Evolutionary conservation across 257 asterid genomes (phyloP), one percentile per base, ranked within the genome.

Genomic region (Solanum virginianum): DNA sequence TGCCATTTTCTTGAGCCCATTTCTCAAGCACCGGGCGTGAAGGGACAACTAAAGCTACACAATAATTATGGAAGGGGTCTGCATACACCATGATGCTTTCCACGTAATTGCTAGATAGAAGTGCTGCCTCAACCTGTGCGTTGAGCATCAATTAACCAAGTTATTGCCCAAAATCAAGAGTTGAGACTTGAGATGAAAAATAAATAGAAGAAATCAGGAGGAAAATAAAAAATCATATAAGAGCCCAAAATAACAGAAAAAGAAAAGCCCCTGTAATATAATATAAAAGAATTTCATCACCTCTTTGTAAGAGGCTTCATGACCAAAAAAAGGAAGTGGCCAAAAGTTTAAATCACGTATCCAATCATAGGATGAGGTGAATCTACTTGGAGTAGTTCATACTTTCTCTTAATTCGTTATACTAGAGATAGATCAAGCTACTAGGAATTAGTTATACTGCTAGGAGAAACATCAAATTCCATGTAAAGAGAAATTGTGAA

Each of bases 61-160:
- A 95, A 32, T 90, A 95, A 87, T 80, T 95, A 92, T 94, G 91
- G 92, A 91, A 91, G 79, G 98, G 98, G 69, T 95, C 98, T 39
- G 95, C 98, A 83, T 89, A 84, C 29, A 91, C 91, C 98, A 95
- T 94, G 85, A 95, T 83, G 83, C 86, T 91, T 12, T 93, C 98
- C 59, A 95, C 94, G 41, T 86, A 93, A 85, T 79, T 89, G 91
- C 96, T 93, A 15, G 91, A 69, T 7, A 84, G 29, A 81, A 94
- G 94, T 77, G 98, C 98, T 89, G 98, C 98, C 92, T 95, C 98
- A 83, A 93, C 92, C 98, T 95, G 90, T 24, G 53, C 63, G 74
- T 62, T 62, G 43, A 80, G 85, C 41, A 54, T 63, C 18, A 20
- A 59, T 83, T 6, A 49, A 49, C 55, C 45, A 22, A 6, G 47